phyloP scores from a whole-genome alignment of 2,329 filamentous ascomycete species.

The Claviceps lovelessii region DNA sequence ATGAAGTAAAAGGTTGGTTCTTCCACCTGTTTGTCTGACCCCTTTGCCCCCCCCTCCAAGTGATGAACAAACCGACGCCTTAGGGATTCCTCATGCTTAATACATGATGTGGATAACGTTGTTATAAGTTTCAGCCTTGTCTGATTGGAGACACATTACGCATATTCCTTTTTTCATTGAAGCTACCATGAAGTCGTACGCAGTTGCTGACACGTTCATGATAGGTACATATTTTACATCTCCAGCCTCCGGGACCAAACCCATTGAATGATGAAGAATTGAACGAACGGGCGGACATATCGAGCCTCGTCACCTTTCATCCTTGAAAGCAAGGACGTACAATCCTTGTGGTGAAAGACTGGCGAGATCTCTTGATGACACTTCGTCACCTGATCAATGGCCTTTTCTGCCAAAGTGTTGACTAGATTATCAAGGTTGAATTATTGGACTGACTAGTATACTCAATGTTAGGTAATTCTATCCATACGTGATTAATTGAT shows the following conservation, averaged over 20 bases:
- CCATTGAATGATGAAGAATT: constrained; percentile 45
- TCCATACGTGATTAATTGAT: constrained; percentile 6
- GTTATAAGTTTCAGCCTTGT: constrained; percentile 53
- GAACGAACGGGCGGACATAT: constrained; percentile 59
- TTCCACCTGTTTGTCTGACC: too few species aligned
- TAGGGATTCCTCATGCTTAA: constrained; percentile 57
- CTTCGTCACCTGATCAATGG: constrained; percentile 48
- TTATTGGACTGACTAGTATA: constrained; percentile 15
- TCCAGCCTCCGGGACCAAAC: constrained; percentile 1
- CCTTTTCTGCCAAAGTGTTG: constrained; percentile 8
- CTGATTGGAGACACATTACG: constrained; percentile 33
- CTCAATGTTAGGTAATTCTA: constrained; percentile 17
- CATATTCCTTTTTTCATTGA: constrained; percentile 6
- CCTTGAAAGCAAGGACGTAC: constrained; percentile 44
- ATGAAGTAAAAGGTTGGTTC: constrained; percentile 26
- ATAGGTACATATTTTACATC: constrained; percentile 26
- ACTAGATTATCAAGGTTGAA: constrained; percentile 6
- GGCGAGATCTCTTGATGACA: constrained; percentile 47
- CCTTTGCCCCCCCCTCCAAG: constrained; percentile 16
- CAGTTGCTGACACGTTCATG: constrained; percentile 23
- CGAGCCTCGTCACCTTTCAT: constrained; percentile 35
- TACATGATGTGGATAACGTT: constrained; percentile 48
- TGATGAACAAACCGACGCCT: constrained; percentile 50
- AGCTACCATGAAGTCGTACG: not conserved
- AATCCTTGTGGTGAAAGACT: constrained; percentile 41